phyloP scores from a whole-genome alignment of 1,284 basidiomycete species.

The Microbotryum intermedium region DNA sequence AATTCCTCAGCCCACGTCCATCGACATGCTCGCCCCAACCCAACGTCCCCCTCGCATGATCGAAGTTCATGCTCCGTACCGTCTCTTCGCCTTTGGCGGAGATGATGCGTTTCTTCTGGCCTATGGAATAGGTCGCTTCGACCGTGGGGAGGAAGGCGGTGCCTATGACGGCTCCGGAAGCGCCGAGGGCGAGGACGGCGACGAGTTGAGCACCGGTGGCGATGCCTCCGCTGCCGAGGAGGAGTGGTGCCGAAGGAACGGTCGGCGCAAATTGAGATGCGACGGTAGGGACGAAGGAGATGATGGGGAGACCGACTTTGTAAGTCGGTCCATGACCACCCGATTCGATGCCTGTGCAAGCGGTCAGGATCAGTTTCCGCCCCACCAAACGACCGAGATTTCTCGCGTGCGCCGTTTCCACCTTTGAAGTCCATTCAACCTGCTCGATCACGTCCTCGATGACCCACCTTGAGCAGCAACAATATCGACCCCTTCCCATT shows the following conservation, averaged over 20 bases:
- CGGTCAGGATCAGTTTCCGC: too few species aligned
- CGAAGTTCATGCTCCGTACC: background rate
- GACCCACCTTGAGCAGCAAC: too few species aligned
- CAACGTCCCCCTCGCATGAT: background rate
- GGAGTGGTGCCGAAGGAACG: background rate
- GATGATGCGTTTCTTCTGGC: background rate
- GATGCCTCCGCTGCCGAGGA: background rate
- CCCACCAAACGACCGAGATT: too few species aligned
- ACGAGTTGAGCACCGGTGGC: background rate
- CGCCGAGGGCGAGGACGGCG: background rate
- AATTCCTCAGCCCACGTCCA: slow-evolving; percentile 5
- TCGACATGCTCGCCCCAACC: background rate
- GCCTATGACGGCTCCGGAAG: background rate
- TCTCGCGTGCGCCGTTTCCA: too few species aligned
- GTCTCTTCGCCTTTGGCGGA: background rate
- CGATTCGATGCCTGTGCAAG: too few species aligned
- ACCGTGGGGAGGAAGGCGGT: slow-evolving; percentile 2
- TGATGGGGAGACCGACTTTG: too few species aligned
- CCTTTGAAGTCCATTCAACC: too few species aligned
- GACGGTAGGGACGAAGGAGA: too few species aligned
- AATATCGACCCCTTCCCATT: too few species aligned
- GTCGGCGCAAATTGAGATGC: too few species aligned
- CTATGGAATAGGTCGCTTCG: background rate
- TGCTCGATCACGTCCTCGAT: too few species aligned
- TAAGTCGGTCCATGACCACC: too few species aligned